These are phyloP conservation scores for Wickerhamiella azyma DNA, from an alignment of 805 yeast species.

Conservation along the genomic window DNA sequence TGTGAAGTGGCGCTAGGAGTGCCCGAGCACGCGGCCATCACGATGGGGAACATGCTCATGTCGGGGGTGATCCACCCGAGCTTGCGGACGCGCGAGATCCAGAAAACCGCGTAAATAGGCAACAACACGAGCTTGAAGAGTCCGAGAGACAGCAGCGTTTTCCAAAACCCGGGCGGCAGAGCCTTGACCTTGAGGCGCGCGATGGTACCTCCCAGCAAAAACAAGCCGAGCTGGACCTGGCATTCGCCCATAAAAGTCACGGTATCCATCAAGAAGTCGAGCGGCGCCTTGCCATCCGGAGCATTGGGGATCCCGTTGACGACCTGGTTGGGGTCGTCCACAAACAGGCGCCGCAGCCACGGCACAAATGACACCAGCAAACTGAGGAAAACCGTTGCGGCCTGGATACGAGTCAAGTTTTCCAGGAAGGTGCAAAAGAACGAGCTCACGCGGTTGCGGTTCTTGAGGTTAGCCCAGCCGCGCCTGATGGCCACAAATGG, in stretches of 20 bases:
- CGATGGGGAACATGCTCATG: conserved; percentile 52
- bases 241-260: conserved; percentile 73
- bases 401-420: conserved; percentile 44
- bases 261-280: conserved; percentile 74
- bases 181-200: conserved; percentile 50
- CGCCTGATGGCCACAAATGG: not conserved
- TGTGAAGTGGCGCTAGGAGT: conserved; percentile 83
- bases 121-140: conserved; percentile 46
- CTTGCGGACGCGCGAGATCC: conserved; percentile 45
- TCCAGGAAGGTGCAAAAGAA: conserved; percentile 32
- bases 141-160: conserved; percentile 46
- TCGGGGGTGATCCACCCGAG: conserved; percentile 50
- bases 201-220: conserved; percentile 76
- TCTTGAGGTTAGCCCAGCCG: conserved; percentile 14
- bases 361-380: conserved; percentile 71
- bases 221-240: conserved; percentile 73
- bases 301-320: conserved; percentile 47
- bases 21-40: conserved; percentile 59
- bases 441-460: conserved; percentile 9
- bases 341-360: conserved; percentile 60
- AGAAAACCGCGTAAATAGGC: conserved; percentile 67
- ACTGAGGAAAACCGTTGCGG: conserved; percentile 53
- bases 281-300: conserved; percentile 73
- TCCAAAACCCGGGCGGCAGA: conserved; percentile 54
- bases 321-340: conserved; percentile 31